phyloP scores from a whole-genome alignment of 2,329 filamentous ascomycete species.

The Fusarium verrucosum region DNA sequence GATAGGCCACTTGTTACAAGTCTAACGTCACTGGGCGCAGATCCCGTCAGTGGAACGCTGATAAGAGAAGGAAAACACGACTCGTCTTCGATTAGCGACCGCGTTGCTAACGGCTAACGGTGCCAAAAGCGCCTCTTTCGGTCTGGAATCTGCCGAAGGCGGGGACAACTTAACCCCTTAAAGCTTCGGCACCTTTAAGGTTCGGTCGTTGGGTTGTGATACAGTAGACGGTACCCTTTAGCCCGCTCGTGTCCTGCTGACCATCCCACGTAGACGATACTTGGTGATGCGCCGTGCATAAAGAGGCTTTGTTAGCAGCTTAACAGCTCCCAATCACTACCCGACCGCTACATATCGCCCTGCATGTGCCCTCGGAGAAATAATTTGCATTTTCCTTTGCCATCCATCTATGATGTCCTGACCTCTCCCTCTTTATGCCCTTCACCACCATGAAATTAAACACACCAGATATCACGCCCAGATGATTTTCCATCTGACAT shows the following conservation, averaged over 20 bases:
- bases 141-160: constrained; percentile 5
- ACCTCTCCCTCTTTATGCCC: background rate
- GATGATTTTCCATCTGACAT: constrained; percentile 16
- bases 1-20: background rate
- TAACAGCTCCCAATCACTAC: constrained; percentile 16
- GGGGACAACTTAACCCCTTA: constrained; percentile 1
- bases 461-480: constrained; percentile 2
- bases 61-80: constrained; percentile 2
- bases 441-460: constrained; percentile 20
- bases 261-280: background rate
- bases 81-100: background rate
- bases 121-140: background rate
- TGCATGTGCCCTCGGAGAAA: constrained; percentile 5
- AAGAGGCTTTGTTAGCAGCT: constrained; percentile 20
- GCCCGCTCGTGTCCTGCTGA: background rate
- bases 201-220: background rate
- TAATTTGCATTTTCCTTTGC: no score
- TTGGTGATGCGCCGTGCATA: constrained; percentile 12
- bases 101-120: constrained; percentile 5
- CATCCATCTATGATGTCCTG: background rate
- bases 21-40: constrained; percentile 2
- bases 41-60: constrained; percentile 1
- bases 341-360: constrained; percentile 15
- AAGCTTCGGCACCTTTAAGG: background rate
- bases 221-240: constrained; percentile 2